Evolutionary conservation across 768 basidiomycete species (phyloP), one percentile per base, ranked within the genome.

Genomic region (Paxillus rubicundulus): DNA sequence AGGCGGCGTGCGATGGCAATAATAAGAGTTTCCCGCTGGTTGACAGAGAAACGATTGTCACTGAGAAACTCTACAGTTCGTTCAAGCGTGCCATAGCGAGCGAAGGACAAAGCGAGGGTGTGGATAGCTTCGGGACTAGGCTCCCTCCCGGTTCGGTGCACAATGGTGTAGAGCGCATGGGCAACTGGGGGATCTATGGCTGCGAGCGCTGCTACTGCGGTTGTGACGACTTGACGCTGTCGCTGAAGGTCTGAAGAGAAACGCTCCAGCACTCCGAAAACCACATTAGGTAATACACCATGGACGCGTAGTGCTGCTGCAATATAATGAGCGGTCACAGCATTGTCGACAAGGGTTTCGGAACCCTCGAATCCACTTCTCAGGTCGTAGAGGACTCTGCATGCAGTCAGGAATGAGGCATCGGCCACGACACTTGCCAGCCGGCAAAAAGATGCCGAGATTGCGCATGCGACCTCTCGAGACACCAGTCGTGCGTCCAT

Each of bases 361-460:
- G 30, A 32, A 47, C 43, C 47, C 9, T 40, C 52, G 18, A 16
- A n/a, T 41, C 62, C 70, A 72, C 47, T 54, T 27, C 63, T 60
- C n/a, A 52, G 33, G 16, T 55, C 46, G 53, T 65, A 71, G 45
- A 73, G 72, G 10, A 59, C 67, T 41, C 60, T 62, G 53, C 76
- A 80, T 3, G 58, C 71, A 5, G 69, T 62, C 32, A 69, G 64
- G 10, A 84, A 57, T 9, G 63, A 54, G 1, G 49, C 59, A 48
- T 82, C 79, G 5, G 54, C 59, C 6, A 74, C 64, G n/a, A 61
- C 52, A 14, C 65, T 72, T 8, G 80, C 72, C 30, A 82, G 59
- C 40, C 69, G 76, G 28, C 84, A 64, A 59, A 84, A 81, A 1
- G 77, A 64, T 6, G 72, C 65, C 5, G 72, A 56, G 33, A 80